A percentile compares a stretch with the other conserved stretches of the same genome.
Conservation (phyloP, 177 flowering plant genomes). For the Vitis hybrid region DNA sequence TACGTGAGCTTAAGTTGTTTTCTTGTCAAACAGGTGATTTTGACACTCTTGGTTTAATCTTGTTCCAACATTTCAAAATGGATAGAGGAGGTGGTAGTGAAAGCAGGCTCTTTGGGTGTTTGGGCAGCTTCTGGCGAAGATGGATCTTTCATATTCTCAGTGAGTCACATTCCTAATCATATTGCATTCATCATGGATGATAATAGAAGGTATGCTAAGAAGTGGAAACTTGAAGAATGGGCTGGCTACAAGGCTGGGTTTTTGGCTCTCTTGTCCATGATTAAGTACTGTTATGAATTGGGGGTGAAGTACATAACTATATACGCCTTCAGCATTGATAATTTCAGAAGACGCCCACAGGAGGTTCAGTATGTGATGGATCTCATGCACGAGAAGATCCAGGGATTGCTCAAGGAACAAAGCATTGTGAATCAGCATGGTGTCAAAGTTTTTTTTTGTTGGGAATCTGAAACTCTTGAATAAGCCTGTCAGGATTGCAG, state of each 20-base stretch:
- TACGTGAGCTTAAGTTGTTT: too few relatives aligned
- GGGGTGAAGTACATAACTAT: constrained; percentile 68
- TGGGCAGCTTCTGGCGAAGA: constrained; percentile 31
- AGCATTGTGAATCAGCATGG: constrained; percentile 57
- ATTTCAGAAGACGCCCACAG: constrained; percentile 45
- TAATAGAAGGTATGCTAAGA: constrained; percentile 32
- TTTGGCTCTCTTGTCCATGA: constrained; percentile 48
- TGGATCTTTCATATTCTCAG: constrained; percentile 32
- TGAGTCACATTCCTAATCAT: too few relatives aligned
- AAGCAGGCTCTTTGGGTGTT: constrained; percentile 11
- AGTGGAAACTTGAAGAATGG: constrained; percentile 38
- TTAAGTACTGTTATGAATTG: constrained; percentile 63
- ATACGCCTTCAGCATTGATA: constrained; percentile 83
- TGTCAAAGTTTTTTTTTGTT: constrained; percentile 43
- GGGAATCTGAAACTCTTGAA: constrained; percentile 62
- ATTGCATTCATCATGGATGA: background rate
- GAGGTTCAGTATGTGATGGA: too few relatives aligned
- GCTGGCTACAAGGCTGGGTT: constrained; percentile 63
- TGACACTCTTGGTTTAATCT: too few relatives aligned
- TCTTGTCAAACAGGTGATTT: background rate
- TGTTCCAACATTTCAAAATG: background rate
- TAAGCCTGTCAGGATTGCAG: constrained; percentile 55
- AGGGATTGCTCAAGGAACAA: constrained; percentile 48
- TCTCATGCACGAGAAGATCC: constrained; percentile 27
- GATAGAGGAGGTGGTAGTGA: constrained; percentile 15